Conservation (phyloP, 2,329 filamentous ascomycete genomes). For the Colletotrichum phormii region DNA sequence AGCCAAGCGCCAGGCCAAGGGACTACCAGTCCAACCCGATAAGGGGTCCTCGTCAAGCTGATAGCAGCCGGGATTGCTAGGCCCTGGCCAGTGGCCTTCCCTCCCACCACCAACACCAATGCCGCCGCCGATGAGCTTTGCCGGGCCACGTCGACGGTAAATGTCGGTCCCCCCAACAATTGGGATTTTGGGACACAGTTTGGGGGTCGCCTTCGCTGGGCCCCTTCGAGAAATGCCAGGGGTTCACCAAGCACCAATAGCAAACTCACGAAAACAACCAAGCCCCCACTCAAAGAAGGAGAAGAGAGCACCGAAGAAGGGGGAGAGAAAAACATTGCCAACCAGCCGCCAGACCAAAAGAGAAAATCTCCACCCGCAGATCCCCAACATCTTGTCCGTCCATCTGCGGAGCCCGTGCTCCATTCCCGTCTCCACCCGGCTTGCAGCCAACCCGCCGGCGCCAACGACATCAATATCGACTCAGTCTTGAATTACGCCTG, state of each 20-base stretch:
- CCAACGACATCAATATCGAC: conserved; percentile 14
- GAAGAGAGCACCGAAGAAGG: conserved; percentile 14
- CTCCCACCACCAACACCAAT: background rate
- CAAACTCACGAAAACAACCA: conserved; percentile 11
- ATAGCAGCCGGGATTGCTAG: background rate
- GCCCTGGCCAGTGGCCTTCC: background rate
- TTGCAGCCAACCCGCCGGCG: background rate
- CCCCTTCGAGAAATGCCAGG: conserved; percentile 36
- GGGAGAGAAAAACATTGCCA: conserved; percentile 30
- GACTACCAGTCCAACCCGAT: conserved; percentile 15
- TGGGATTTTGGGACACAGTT: conserved; percentile 28
- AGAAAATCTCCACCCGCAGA: conserved; percentile 48
- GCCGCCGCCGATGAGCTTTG: background rate
- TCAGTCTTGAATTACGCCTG: background rate
- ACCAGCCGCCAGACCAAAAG: conserved; percentile 31
- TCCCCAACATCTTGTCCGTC: conserved; percentile 58
- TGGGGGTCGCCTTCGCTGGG: conserved; percentile 34
- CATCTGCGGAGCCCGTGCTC: conserved; percentile 26
- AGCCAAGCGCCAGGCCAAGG: background rate
- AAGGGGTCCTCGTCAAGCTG: background rate
- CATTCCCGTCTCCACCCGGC: background rate
- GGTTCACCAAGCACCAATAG: conserved; percentile 16
- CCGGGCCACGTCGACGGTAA: conserved; percentile 10
- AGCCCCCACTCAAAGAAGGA: conserved; percentile 12
- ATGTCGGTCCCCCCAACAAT: conserved; percentile 35